These are phyloP conservation scores for Aspergillus aculeatus DNA, from an alignment of 2,329 filamentous ascomycete species.

Conservation along the genomic window DNA sequence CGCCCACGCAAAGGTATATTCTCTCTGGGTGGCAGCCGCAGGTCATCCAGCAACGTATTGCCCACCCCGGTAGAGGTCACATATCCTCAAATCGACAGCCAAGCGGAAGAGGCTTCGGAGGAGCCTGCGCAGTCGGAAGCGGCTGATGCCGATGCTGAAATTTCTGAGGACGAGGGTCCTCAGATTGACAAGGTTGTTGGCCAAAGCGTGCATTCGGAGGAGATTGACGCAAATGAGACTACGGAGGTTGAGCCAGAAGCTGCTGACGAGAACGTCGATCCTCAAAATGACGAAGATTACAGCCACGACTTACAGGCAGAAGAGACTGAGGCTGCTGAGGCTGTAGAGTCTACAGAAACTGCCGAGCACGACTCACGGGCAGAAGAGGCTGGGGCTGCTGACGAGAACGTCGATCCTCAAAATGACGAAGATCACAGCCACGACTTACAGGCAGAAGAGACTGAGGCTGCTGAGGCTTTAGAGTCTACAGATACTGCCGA, in stretches of 20 bases:
- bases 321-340: not conserved
- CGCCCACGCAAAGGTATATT: constrained; percentile 32
- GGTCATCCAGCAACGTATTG: constrained; percentile 15
- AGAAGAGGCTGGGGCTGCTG: not conserved
- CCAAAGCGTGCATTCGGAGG: not conserved
- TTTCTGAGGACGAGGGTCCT: not conserved
- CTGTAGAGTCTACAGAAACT: not conserved
- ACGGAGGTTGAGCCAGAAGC: not conserved
- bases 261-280: not conserved
- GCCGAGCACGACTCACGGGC: not conserved
- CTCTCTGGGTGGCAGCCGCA: constrained; percentile 32
- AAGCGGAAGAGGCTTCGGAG: constrained; percentile 16
- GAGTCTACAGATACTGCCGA: not conserved
- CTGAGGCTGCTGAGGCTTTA: not conserved
- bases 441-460: too few species aligned
- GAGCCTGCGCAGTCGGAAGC: constrained; percentile 11
- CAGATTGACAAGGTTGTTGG: not conserved
- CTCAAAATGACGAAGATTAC: not conserved
- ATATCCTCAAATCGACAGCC: constrained; percentile 24
- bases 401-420: not conserved
- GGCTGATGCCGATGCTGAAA: not conserved
- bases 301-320: too few species aligned
- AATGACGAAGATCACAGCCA: not conserved
- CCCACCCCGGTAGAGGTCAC: constrained; percentile 17
- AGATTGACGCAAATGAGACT: not conserved